Conservation (phyloP, 441 rosid species). For the Pelargonium exstipulatum region DNA sequence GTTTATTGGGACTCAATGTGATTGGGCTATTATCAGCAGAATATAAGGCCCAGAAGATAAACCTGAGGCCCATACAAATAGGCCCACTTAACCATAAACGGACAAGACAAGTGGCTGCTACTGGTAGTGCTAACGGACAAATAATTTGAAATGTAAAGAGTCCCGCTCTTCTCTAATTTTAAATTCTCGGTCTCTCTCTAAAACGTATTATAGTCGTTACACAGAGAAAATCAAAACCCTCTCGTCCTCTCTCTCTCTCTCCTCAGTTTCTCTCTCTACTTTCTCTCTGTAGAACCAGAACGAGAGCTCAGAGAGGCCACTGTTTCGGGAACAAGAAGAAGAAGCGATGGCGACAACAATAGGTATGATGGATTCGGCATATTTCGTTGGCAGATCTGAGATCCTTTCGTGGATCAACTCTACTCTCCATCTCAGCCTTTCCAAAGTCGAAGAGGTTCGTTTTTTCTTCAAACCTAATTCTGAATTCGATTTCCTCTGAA, state of each 20-base stretch:
- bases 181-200: not conserved
- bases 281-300: not conserved
- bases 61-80: not conserved
- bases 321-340: not conserved
- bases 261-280: not conserved
- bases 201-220: slow-evolving; percentile 1
- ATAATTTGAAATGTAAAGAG: slow-evolving; percentile 2
- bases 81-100: not conserved
- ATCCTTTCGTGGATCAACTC: slow-evolving; percentile 90
- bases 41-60: too few species aligned
- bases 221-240: not conserved
- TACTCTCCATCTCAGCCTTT: slow-evolving; percentile 73
- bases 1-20: too few species aligned
- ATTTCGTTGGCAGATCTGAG: slow-evolving; percentile 93
- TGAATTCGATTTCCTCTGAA: not conserved
- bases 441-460: slow-evolving; percentile 90
- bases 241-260: not conserved
- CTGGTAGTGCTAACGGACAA: not conserved
- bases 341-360: slow-evolving; percentile 57
- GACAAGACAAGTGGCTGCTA: not conserved
- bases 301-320: not conserved
- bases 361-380: slow-evolving; percentile 87
- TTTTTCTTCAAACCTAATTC: not conserved
- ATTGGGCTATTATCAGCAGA: too few species aligned
- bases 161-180: slow-evolving; percentile 8